Percentiles rank a stretch among this genome's conserved stretches.
Conservation (phyloP, 2,329 filamentous ascomycete species). For the Ceratocystis ficicola region DNA sequence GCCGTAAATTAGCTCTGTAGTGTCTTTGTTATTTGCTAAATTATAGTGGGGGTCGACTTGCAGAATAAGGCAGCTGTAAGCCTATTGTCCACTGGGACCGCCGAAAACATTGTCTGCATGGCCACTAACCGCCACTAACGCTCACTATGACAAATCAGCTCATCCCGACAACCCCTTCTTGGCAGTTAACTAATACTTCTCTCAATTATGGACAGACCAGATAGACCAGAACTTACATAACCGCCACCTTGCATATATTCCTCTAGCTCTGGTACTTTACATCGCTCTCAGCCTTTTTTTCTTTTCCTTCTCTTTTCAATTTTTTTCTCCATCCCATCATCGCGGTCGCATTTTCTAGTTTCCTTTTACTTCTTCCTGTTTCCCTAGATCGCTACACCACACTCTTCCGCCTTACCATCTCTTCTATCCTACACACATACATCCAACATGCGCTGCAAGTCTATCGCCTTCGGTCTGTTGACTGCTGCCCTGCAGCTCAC, state of each 20-base stretch:
- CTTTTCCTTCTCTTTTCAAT: conserved; percentile 22
- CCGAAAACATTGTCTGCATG: background rate
- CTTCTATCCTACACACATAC: conserved; percentile 18
- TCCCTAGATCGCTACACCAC: conserved; percentile 13
- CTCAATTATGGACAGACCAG: background rate
- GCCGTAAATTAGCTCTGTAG: background rate
- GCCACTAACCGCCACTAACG: background rate
- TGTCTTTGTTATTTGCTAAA: background rate
- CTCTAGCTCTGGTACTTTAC: conserved; percentile 14
- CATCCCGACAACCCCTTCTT: too few species aligned
- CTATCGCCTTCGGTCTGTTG: conserved; percentile 42
- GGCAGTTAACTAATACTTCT: background rate
- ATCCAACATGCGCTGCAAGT: conserved; percentile 39
- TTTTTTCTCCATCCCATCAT: conserved; percentile 17
- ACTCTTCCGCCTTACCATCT: conserved; percentile 12
- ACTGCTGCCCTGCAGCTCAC: conserved; percentile 48
- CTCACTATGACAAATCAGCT: background rate
- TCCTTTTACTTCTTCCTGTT: conserved; percentile 12
- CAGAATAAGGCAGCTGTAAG: background rate
- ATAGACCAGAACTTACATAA: conserved; percentile 13
- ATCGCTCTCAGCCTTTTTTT: conserved; percentile 20
- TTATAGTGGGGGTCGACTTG: conserved; percentile 3
- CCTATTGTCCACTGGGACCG: background rate
- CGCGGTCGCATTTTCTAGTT: conserved; percentile 14
- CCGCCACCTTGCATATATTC: conserved; percentile 21